These are phyloP conservation scores for Opeltia flavorubescens DNA, from an alignment of 495 filamentous ascomycete species.

Conservation along the genomic window DNA sequence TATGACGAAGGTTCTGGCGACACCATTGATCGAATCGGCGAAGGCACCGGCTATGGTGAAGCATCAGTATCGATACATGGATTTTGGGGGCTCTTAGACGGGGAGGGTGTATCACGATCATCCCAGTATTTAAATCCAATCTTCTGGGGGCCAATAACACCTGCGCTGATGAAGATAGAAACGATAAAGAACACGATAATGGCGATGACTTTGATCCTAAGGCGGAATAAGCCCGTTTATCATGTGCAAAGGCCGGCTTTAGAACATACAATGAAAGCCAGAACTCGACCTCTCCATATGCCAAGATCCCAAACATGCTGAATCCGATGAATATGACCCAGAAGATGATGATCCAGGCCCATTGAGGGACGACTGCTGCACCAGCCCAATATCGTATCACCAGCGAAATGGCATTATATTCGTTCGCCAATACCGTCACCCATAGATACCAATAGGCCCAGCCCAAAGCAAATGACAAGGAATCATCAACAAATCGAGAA, in stretches of 20 bases:
- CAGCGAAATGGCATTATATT: constrained; percentile 80
- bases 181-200: constrained; percentile 80
- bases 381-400: constrained; percentile 74
- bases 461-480: constrained; percentile 96
- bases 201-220: constrained; percentile 72
- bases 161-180: constrained; percentile 71
- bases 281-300: constrained; percentile 86
- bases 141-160: constrained; percentile 59
- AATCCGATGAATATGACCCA: constrained; percentile 57
- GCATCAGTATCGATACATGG: no score
- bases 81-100: no score
- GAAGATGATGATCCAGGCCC: constrained; percentile 75
- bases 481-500: constrained; percentile 81
- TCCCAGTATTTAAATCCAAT: constrained; percentile 73
- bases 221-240: constrained; percentile 38
- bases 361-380: constrained; percentile 42
- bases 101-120: constrained; percentile 23
- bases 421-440: constrained; percentile 75
- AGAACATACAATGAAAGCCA: constrained; percentile 37
- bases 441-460: constrained; percentile 97
- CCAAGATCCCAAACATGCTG: constrained; percentile 76
- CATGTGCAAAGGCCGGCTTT: constrained; percentile 29
- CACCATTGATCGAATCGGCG: constrained; percentile 82
- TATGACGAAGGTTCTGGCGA: constrained; percentile 87
- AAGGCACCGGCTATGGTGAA: constrained; percentile 65